Evolutionary conservation across 495 filamentous ascomycete species (phyloP).

Genomic region (Parathielavia appendiculata): DNA sequence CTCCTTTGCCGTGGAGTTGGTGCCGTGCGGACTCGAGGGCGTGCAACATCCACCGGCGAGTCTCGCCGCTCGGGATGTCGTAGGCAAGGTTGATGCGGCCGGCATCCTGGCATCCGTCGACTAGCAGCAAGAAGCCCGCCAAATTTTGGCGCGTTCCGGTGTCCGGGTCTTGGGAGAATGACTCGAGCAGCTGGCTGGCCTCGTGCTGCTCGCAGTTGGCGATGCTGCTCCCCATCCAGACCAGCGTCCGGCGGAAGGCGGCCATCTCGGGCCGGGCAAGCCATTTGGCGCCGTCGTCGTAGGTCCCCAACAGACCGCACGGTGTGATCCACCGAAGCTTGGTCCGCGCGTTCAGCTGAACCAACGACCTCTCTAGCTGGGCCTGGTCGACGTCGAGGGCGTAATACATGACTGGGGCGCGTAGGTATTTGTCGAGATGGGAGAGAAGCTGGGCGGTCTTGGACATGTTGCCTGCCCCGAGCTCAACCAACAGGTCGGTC

Average conservation of each 20-base stretch:
- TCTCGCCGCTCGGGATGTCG: slow-evolving; percentile 7
- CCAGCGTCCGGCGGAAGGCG: slow-evolving; percentile 7
- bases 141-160: slow-evolving; percentile 10
- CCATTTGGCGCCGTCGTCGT: slow-evolving; percentile 17
- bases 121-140: slow-evolving; percentile 11
- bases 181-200: slow-evolving; percentile 7
- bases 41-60: slow-evolving; percentile 14
- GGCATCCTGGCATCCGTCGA: slow-evolving; percentile 17
- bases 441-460: slow-evolving; percentile 13
- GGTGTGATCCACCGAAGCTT: slow-evolving; percentile 3
- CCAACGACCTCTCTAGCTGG: slow-evolving; percentile 6
- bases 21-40: slow-evolving; percentile 11
- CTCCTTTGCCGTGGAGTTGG: not conserved
- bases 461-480: slow-evolving; percentile 17
- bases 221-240: slow-evolving; percentile 19
- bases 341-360: not conserved
- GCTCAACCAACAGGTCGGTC: slow-evolving; percentile 16
- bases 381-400: slow-evolving; percentile 19
- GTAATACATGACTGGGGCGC: slow-evolving; percentile 9
- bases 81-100: slow-evolving; percentile 10
- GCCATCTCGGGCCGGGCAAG: slow-evolving; percentile 2
- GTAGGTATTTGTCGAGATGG: not conserved
- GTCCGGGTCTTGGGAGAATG: slow-evolving; percentile 1
- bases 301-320: slow-evolving; percentile 15
- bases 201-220: slow-evolving; percentile 11